Evolutionary conservation across 805 yeast species (phyloP).

Genomic region (Yarrowia sp.): DNA sequence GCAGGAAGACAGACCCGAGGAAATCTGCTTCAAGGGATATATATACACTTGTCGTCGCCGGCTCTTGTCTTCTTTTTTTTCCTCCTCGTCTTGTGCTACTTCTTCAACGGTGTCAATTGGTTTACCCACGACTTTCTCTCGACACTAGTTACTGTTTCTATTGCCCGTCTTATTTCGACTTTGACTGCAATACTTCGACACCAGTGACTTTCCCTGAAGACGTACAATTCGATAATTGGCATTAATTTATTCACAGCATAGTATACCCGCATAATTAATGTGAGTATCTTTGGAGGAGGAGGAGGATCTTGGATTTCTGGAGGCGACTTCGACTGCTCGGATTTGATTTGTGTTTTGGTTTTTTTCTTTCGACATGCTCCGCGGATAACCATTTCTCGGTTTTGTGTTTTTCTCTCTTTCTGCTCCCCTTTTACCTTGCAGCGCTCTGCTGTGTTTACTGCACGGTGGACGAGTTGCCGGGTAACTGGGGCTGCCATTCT

Average conservation of each 20-base stretch:
- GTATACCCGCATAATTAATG: slow-evolving; percentile 26
- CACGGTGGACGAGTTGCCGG: slow-evolving; percentile 4
- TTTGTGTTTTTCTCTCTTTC: not conserved
- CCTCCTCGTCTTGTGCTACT: slow-evolving; percentile 23
- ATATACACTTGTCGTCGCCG: slow-evolving; percentile 5
- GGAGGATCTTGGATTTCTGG: not conserved
- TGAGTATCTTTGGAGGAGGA: slow-evolving; percentile 14
- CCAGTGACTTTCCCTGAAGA: slow-evolving; percentile 13
- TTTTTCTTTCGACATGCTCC: not conserved
- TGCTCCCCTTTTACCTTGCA: slow-evolving; percentile 22
- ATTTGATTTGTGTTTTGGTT: not conserved
- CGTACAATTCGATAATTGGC: slow-evolving; percentile 27
- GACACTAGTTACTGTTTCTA: slow-evolving; percentile 24
- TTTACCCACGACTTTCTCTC: not conserved
- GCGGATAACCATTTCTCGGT: slow-evolving; percentile 1
- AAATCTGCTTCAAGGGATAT: not conserved
- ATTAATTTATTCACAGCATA: slow-evolving; percentile 26
- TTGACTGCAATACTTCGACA: slow-evolving; percentile 16
- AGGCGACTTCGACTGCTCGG: no score
- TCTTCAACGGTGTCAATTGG: slow-evolving; percentile 22
- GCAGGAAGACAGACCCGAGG: slow-evolving; percentile 15
- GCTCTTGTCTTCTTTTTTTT: slow-evolving; percentile 28
- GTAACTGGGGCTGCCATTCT: slow-evolving; percentile 17
- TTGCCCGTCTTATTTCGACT: slow-evolving; percentile 7
- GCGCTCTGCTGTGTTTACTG: slow-evolving; percentile 6